phyloP scores from a whole-genome alignment of 305 asterid genomes.

The Fraxinus greggii region DNA sequence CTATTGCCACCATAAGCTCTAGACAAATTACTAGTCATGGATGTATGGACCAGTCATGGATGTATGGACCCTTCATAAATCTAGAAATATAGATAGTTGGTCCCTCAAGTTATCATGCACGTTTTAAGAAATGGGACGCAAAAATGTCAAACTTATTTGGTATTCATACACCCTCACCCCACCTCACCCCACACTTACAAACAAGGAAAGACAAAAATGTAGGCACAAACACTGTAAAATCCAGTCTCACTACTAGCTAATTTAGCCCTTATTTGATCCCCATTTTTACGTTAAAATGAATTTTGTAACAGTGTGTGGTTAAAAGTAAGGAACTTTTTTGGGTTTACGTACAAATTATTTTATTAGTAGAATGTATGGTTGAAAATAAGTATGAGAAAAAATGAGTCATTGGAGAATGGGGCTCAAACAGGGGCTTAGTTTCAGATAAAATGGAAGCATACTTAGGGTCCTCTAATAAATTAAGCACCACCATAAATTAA shows the following conservation, averaged over 20 bases:
- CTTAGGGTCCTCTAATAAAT: neutral
- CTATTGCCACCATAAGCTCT: neutral
- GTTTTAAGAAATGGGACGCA: neutral
- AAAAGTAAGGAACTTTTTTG: no score
- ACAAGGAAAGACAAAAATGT: neutral
- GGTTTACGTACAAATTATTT: no score
- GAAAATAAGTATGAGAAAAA: no score
- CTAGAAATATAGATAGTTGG: neutral
- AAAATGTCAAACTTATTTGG: neutral
- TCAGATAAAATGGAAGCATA: neutral
- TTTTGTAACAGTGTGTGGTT: no score
- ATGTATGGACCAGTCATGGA: neutral
- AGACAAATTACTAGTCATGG: neutral
- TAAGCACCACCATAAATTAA: neutral
- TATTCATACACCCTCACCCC: neutral
- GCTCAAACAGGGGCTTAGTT: no score
- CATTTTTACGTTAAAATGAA: no score
- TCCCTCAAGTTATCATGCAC: neutral
- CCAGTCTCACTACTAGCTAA: neutral
- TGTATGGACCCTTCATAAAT: neutral
- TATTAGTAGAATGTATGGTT: no score
- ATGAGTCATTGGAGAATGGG: no score
- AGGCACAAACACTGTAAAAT: neutral
- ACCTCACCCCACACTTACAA: neutral
- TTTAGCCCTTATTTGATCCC: no score